A percentile compares a stretch with the other conserved stretches of the same genome.
phyloP scores from a whole-genome alignment of 2,329 filamentous ascomycete genomes.

The Aspergillus oerlinghausenensis region DNA sequence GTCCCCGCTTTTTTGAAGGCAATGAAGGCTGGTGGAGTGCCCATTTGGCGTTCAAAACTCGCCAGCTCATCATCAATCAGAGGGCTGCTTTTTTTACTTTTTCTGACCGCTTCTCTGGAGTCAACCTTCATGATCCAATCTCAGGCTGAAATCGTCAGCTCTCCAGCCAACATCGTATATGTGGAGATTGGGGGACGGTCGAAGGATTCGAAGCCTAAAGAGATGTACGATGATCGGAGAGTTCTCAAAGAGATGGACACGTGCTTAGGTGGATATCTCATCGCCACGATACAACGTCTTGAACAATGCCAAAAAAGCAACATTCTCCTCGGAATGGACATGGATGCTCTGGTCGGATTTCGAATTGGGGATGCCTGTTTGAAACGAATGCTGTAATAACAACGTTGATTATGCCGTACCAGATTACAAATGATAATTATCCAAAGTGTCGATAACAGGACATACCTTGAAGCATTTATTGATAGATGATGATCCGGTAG shows the following conservation, averaged over 20 bases:
- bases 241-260: not conserved
- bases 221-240: not conserved
- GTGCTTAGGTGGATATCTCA: not conserved
- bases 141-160: not conserved
- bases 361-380: not conserved
- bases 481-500: not conserved
- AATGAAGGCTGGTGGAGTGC: not conserved
- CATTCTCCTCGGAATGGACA: not conserved
- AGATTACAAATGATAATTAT: not conserved
- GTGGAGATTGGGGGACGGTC: not conserved
- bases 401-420: not conserved
- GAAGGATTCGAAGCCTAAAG: not conserved
- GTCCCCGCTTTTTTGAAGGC: not conserved
- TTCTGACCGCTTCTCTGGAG: constrained; percentile 13
- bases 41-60: not conserved
- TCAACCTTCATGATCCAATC: not conserved
- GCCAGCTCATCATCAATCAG: not conserved
- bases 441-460: not conserved
- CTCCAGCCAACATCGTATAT: not conserved
- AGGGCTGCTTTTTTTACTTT: not conserved
- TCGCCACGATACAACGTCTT: not conserved
- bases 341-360: not conserved
- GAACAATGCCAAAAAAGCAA: not conserved
- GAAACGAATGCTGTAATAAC: not conserved
- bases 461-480: not conserved